phyloP scores from a whole-genome alignment of 2,329 filamentous ascomycete species.

The Podosphaera leucotricha region DNA sequence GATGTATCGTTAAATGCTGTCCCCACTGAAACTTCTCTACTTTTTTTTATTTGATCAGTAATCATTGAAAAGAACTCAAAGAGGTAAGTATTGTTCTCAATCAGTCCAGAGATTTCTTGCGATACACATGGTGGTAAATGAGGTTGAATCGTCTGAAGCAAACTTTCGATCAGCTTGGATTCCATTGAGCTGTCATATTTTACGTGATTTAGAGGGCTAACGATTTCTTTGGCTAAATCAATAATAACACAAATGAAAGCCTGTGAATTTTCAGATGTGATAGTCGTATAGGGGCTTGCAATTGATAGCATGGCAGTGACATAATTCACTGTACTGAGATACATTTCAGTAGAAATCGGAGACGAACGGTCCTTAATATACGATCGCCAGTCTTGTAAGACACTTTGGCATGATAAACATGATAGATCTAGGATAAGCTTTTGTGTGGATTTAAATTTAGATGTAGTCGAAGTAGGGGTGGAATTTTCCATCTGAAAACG shows the following conservation, averaged over 20 bases:
- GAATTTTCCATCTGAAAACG: not conserved
- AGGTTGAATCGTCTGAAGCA: slow-evolving; percentile 12
- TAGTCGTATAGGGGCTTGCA: slow-evolving; percentile 8
- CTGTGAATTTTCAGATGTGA: slow-evolving; percentile 5
- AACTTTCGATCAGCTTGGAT: slow-evolving; percentile 7
- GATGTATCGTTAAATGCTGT: slow-evolving; percentile 21
- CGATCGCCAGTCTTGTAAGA: slow-evolving; percentile 11
- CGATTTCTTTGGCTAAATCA: slow-evolving; percentile 6
- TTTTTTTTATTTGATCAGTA: slow-evolving; percentile 7
- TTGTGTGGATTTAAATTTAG: slow-evolving; percentile 11
- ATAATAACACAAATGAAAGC: slow-evolving; percentile 6
- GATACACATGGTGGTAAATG: slow-evolving; percentile 11
- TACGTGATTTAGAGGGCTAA: slow-evolving; percentile 6
- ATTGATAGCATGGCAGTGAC: slow-evolving; percentile 11
- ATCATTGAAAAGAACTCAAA: slow-evolving; percentile 9
- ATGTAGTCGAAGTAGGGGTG: slow-evolving; percentile 7
- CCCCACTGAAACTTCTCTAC: slow-evolving; percentile 1
- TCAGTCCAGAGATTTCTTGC: slow-evolving; percentile 5
- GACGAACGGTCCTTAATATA: slow-evolving; percentile 8
- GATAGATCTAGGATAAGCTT: slow-evolving; percentile 15
- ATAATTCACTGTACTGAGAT: slow-evolving; percentile 11
- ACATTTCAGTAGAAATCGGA: slow-evolving; percentile 11
- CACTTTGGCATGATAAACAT: slow-evolving; percentile 10
- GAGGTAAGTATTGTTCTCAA: slow-evolving; percentile 7
- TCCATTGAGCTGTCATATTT: slow-evolving; percentile 5